Base-by-base conservation (phyloP, 2,329 filamentous ascomycete species). In the Ceratocystis lukuohia region DNA sequence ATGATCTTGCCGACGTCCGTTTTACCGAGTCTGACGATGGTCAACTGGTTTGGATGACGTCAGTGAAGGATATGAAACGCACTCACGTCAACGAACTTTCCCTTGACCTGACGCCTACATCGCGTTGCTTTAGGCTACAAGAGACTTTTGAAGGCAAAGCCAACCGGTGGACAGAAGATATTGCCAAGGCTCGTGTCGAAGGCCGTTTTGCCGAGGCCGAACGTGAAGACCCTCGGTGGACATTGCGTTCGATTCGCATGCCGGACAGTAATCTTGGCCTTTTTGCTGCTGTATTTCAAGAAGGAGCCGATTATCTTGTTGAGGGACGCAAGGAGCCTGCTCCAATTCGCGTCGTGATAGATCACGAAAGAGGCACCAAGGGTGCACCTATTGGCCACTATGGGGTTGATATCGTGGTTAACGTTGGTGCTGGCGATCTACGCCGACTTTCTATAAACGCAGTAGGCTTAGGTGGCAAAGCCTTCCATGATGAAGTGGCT, bases 151-250 rank as follows among this genome's bases (percentile, higher is more conserved):
- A 96, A 72, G 86, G 86, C 30, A 92, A 87, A 73, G 89, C 88
- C 1, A 78, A 80, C 20, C 89, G 87, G 68, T 86, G 90, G 75
- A 85, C 85, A 33, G 93, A 97, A 75, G 94, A 97, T 70, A 80
- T 96, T 12, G 84, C 86, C 61, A 95, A 93, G 76, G 91, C 92
- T 7, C 85, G 87, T 69, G 85, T 96, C 15, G 93, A 96, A 75
- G 88, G 86, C 5, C 84, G 92, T 10, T 96, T 95, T 72, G 78
- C 88, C 0, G 91, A 96, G 73, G 74, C 79, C n/a, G 90, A 96
- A 76, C 84, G 92, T 67, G 91, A 96, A 74, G 84, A 87, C 67
- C 81, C 86, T 17, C 85, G 83, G 71, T 96, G 91, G 91, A 88
- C 88, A 41, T 82, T 95, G 41, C 84, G 91, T 46, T 88, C 86